Evolutionary conservation across 176 grass and related monocot genomes (phyloP).

Genomic region (Neostapfia colusana): DNA sequence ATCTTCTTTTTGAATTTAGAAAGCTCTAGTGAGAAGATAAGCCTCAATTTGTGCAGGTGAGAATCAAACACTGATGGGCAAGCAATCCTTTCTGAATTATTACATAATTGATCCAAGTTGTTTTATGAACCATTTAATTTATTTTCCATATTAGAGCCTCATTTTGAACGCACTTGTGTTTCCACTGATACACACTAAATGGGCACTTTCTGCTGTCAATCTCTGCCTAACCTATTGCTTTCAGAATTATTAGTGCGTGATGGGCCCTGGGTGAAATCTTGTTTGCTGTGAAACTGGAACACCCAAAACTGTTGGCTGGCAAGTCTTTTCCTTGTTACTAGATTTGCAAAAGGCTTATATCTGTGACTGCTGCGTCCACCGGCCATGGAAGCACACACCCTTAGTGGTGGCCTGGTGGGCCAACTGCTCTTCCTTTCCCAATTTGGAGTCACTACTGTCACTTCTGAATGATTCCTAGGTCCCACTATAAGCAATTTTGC

Average conservation of each 20-base stretch:
- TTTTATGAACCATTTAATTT: slow-evolving; percentile 15
- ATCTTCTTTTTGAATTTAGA: slow-evolving; percentile 16
- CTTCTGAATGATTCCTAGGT: slow-evolving; percentile 38
- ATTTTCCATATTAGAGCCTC: slow-evolving; percentile 32
- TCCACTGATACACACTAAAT: background rate
- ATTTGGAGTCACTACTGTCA: slow-evolving; percentile 18
- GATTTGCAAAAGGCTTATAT: slow-evolving; percentile 33
- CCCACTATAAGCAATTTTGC: slow-evolving; percentile 25
- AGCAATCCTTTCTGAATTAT: background rate
- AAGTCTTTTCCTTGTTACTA: slow-evolving; percentile 40
- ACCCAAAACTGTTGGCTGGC: slow-evolving; percentile 38
- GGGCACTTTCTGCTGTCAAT: slow-evolving; percentile 37
- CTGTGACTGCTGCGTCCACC: slow-evolving; percentile 20
- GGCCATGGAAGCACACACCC: slow-evolving; percentile 37
- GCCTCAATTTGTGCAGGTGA: background rate
- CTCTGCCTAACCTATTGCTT: slow-evolving; percentile 32
- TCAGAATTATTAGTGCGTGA: slow-evolving; percentile 28
- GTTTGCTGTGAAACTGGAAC: slow-evolving; percentile 37
- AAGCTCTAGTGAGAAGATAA: background rate
- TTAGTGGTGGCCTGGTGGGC: slow-evolving; percentile 35
- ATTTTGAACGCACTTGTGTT: slow-evolving; percentile 24
- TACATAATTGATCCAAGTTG: background rate
- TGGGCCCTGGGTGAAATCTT: slow-evolving; percentile 39
- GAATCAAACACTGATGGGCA: background rate
- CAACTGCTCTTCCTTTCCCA: slow-evolving; percentile 20